These are phyloP conservation scores for Fusarium begoniae DNA, from an alignment of 2,329 filamentous ascomycete species.

Conservation along the genomic window DNA sequence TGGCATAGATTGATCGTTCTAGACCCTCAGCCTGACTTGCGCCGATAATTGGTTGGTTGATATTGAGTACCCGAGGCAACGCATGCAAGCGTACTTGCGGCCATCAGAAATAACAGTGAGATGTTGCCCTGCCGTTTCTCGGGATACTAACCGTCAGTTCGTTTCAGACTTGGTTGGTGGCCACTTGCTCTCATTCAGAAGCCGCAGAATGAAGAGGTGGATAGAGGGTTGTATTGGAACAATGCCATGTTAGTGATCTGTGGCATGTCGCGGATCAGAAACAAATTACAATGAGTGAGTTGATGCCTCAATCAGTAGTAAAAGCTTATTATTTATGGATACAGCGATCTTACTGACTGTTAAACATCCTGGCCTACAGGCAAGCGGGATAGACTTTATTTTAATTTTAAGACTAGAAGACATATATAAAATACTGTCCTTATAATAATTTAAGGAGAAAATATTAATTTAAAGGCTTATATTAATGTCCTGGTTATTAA, in stretches of 20 bases:
- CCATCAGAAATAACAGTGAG: accelerated
- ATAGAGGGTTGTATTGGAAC: accelerated
- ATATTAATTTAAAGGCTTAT: no score
- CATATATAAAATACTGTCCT: accelerated
- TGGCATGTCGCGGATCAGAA: accelerated
- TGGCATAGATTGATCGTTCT: not conserved
- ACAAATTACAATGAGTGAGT: accelerated
- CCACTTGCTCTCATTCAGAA: not conserved
- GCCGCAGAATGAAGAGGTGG: not conserved
- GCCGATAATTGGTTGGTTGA: not conserved
- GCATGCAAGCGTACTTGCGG: accelerated
- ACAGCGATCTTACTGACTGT: accelerated
- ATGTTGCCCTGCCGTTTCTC: not conserved
- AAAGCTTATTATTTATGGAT: accelerated
- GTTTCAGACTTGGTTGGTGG: not conserved
- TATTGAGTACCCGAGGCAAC: accelerated
- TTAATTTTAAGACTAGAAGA: no score
- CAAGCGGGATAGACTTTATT: no score
- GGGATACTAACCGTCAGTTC: not conserved
- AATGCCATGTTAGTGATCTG: no score
- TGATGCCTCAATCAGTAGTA: accelerated
- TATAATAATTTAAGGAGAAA: no score
- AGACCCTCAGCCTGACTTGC: not conserved
- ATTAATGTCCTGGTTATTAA: no score
- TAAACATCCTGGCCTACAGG: no score